Base-by-base conservation (phyloP, 2,329 filamentous ascomycete species). In the Bipolaris victoriae region DNA sequence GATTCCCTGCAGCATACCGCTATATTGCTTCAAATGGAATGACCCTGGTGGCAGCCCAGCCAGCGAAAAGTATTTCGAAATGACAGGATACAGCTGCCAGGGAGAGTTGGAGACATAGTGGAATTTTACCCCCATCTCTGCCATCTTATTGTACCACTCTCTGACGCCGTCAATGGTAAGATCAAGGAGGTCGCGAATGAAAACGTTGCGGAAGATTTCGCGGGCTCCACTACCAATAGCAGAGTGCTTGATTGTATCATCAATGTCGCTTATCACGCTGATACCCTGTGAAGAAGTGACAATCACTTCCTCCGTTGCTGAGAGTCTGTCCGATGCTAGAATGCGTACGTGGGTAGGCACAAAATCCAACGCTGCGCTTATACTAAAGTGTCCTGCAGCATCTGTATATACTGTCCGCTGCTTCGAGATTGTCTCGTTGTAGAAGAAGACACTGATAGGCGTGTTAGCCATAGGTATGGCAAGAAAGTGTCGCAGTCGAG, bases 41-140 rank as follows among this genome's bases (percentile, higher is more conserved):
- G 94, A 97, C 0, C 95, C 96, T 0, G 86, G 86, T 0, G 95
- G 95, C 1, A 99, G 80, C 1, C 90, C 90, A 6, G 90, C 90
- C 39, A 89, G 78, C 63, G 88, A 87, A 75, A 98, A 96, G 74
- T 90, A 99, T 51, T 86, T 91, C 5, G 91, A 89, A 10, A 99
- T 80, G 2, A 98, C 87, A 0, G 95, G 95, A 68, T 91, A 99
- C 6, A 99, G 83, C 74, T 99, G 96, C 96, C 96, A 99, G 0
- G 95, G 95, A 49, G 94, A 96, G 77, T 99, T 99, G n/a, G 95
- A 99, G 63, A 97, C 96, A 75, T 99, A 99, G 73, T 99, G 96
- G 50, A 99, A 84, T 67, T 88, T 86, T 22, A 98, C 94, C 16
- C 93, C 92, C 79, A 94, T 86, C 18, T 87, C 82, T 37, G 90